Conservation (phyloP, 2,329 filamentous ascomycete genomes). For the Endothia cerciana region DNA sequence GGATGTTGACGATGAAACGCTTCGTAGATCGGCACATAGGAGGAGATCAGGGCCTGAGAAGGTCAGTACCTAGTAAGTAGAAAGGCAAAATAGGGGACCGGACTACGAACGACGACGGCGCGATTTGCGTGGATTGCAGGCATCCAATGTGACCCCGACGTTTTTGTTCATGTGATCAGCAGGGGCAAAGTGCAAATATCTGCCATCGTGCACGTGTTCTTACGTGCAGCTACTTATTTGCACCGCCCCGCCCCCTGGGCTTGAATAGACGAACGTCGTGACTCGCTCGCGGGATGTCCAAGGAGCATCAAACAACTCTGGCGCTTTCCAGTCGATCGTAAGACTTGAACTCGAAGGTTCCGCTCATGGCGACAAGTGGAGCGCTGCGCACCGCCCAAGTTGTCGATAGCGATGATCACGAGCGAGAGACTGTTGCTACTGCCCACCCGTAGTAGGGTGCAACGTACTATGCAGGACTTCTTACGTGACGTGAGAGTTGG, state of each 20-base stretch:
- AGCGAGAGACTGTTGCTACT: background rate
- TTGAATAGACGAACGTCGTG: background rate
- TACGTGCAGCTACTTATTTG: background rate
- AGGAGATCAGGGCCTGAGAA: background rate
- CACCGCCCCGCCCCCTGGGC: conserved; percentile 4
- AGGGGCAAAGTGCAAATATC: background rate
- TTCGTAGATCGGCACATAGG: background rate
- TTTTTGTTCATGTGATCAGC: background rate
- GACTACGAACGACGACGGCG: background rate
- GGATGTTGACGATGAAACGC: too few relatives aligned
- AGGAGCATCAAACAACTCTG: background rate
- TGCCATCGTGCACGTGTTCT: background rate
- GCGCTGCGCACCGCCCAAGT: too few relatives aligned
- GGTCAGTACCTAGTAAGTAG: too few relatives aligned
- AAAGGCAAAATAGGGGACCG: background rate
- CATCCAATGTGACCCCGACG: background rate
- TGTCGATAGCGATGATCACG: background rate
- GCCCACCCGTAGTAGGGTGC: background rate
- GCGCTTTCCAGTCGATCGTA: background rate
- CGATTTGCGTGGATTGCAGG: background rate
- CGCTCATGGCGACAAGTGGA: background rate
- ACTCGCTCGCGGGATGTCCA: conserved; percentile 1
- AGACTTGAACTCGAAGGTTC: background rate
- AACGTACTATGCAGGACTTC: background rate
- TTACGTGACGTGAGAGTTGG: background rate